Evolutionary conservation across 305 asterid species (phyloP).

Genomic region (Fraxinus latifolia): DNA sequence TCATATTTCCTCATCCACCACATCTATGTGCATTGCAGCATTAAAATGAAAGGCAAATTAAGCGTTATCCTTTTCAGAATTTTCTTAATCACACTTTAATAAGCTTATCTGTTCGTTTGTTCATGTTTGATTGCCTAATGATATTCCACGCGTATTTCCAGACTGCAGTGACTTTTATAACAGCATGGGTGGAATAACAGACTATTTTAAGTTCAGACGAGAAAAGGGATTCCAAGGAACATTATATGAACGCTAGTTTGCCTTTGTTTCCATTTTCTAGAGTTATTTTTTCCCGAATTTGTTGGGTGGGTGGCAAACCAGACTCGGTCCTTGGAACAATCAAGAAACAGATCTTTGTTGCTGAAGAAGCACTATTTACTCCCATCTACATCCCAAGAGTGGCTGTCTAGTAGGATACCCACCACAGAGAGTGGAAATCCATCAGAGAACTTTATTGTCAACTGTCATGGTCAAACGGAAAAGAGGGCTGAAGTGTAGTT

Average conservation of each 20-base stretch:
- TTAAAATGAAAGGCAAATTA: background rate
- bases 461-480: conserved; percentile 19
- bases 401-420: conserved; percentile 1
- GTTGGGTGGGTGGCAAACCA: background rate
- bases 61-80: background rate
- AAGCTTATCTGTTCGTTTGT: background rate
- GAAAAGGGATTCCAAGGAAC: background rate
- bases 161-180: background rate
- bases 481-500: conserved; percentile 13
- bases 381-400: background rate
- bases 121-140: background rate
- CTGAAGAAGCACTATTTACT: conserved; percentile 17
- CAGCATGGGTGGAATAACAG: background rate
- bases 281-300: background rate
- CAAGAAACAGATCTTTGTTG: conserved; percentile 4
- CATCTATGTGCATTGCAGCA: background rate
- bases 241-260: background rate
- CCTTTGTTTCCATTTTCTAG: background rate
- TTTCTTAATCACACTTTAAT: background rate
- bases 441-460: conserved; percentile 18
- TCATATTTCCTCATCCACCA: background rate
- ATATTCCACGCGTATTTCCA: background rate
- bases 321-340: background rate
- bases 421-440: conserved; percentile 26
- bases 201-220: background rate